A percentile compares a stretch with the other conserved stretches of the same genome.
Evolutionary conservation across 129 eudicot species (phyloP).

Genomic region (Helichrysum umbraculigerum): DNA sequence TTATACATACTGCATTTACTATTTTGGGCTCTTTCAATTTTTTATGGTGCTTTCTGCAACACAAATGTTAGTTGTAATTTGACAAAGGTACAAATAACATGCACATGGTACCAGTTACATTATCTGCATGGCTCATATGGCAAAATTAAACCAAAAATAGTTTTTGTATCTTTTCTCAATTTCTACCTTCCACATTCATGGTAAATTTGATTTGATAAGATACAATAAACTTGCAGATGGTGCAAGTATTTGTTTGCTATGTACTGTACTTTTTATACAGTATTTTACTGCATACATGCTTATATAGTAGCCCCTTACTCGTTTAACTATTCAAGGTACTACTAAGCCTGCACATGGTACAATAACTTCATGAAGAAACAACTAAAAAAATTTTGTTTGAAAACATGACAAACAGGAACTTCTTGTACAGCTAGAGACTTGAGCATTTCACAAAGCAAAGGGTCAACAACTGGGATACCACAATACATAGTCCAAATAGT

Average conservation of each 20-base stretch:
- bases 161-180: not conserved
- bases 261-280: not conserved
- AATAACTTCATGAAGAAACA: not conserved
- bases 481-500: conserved; percentile 67
- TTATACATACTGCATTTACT: not conserved
- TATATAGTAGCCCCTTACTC: not conserved
- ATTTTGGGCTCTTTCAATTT: not conserved
- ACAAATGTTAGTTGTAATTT: conserved; percentile 8
- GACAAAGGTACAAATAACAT: not conserved
- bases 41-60: not conserved
- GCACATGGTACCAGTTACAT: conserved; percentile 22
- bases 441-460: conserved; percentile 69
- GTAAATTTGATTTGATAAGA: conserved; percentile 14
- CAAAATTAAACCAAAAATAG: conserved; percentile 16
- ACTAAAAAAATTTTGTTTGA: not conserved
- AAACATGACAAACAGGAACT: conserved; percentile 25
- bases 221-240: conserved; percentile 14
- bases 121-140: conserved; percentile 17
- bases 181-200: conserved; percentile 9
- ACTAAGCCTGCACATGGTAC: conserved; percentile 14
- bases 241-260: not conserved
- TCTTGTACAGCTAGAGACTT: conserved; percentile 55
- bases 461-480: conserved; percentile 62
- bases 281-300: conserved; percentile 1
- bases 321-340: conserved; percentile 1